These are phyloP conservation scores for Pestalotiopsis fici DNA, from an alignment of 2,329 filamentous ascomycete genomes.

Conservation along the genomic window DNA sequence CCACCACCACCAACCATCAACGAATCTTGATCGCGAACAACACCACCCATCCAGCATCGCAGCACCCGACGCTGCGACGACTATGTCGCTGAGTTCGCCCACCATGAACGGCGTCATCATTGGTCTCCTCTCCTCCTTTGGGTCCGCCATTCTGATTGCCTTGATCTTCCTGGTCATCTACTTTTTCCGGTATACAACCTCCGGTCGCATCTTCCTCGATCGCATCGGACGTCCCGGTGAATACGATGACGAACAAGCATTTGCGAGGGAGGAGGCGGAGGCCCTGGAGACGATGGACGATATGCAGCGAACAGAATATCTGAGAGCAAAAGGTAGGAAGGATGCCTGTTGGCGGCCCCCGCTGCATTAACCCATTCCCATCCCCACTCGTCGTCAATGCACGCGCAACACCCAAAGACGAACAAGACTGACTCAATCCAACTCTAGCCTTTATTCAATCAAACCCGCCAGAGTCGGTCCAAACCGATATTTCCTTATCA, in stretches of 20 bases:
- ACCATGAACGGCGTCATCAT: slow-evolving; percentile 79
- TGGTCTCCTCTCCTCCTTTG: slow-evolving; percentile 90
- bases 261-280: slow-evolving; percentile 90
- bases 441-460: slow-evolving; percentile 82
- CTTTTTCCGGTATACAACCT: slow-evolving; percentile 88
- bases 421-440: slow-evolving; percentile 6
- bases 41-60: not conserved
- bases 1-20: not conserved
- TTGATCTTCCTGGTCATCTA: slow-evolving; percentile 81
- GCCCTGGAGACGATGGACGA: slow-evolving; percentile 96
- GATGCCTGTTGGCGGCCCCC: slow-evolving; percentile 20
- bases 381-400: not conserved
- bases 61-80: slow-evolving; percentile 4
- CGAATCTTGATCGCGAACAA: not conserved
- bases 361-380: not conserved
- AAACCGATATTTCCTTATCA: slow-evolving; percentile 95
- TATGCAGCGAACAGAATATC: slow-evolving; percentile 83
- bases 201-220: slow-evolving; percentile 89
- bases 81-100: slow-evolving; percentile 4
- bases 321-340: slow-evolving; percentile 84
- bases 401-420: not conserved
- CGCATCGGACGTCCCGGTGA: slow-evolving; percentile 91
- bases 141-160: slow-evolving; percentile 82
- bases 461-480: slow-evolving; percentile 91
- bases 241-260: slow-evolving; percentile 96